Base-by-base conservation (phyloP, 2,329 filamentous ascomycete genomes). In the Cadophora sp. region DNA sequence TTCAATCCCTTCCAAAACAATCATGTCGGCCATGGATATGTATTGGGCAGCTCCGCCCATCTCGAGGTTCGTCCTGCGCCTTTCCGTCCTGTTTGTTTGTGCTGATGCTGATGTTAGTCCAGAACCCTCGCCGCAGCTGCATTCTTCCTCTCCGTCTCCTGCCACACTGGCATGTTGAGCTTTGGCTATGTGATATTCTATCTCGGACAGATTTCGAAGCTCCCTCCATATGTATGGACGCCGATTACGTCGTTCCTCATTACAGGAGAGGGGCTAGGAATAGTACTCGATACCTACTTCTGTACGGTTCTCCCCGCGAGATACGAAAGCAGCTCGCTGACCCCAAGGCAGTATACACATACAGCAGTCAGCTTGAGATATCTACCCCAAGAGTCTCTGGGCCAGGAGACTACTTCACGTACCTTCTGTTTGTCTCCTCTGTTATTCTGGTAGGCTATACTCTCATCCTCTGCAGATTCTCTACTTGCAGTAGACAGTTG, bases 241-340 rank as follows among this genome's bases (percentile, higher is more conserved):
- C 36, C 78, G 14, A 56, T 76, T 18, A 78, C 79, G 22, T 74
- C 76, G 41, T 80, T 80, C 66, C 69, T 80, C 36, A 69, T 80
- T 39, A 78, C 78, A 13, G 74, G 76, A 5, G 69, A 71, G 24
- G 60, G 75, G 18, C 61, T 80, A 22, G 70, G 79, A 50, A 85
- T 92, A 68, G 74, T 92, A 61, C 82, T 91, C 77, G 90, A 92
- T 77, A 87, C 91, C 59, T 91, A 91, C 80, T 89, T 91, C 76
- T 78, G 86, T 89, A 82, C 74, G 85, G 65, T 62, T 62, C 71
- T 66, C 51, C 24, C 3, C 11, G 5, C 33, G 1, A 27, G 18
- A 50, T 20, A 48, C 22, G 18, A 16, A 47, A 43, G 22, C 56
- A 56, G 16, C 60, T 58, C 27, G 47, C 67, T 73, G 68, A 73